These are phyloP conservation scores for Sclerotinia sclerotiorum DNA, from an alignment of 2,329 filamentous ascomycete genomes.

Conservation along the genomic window DNA sequence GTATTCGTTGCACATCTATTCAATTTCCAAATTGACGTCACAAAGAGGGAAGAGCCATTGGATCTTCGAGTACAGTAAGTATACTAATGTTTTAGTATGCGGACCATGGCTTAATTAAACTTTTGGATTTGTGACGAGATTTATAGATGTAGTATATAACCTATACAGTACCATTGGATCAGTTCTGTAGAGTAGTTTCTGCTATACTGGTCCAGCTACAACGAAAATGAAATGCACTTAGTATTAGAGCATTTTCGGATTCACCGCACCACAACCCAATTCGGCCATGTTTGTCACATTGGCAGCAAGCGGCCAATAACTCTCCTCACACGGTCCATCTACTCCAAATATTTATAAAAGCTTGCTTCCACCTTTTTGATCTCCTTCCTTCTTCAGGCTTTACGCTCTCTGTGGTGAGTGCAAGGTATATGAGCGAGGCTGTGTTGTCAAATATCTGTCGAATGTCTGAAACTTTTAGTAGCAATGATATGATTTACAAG, in stretches of 20 bases:
- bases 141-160: not conserved
- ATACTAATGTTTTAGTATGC: not conserved
- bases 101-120: not conserved
- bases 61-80: not conserved
- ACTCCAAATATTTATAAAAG: not conserved
- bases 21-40: not conserved
- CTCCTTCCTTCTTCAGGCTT: not conserved
- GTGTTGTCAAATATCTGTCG: not conserved
- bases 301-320: not conserved
- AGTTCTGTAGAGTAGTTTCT: not conserved
- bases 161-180: not conserved
- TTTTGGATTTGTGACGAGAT: no score
- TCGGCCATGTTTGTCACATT: not conserved
- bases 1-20: not conserved
- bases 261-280: not conserved
- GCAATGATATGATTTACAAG: not conserved
- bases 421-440: not conserved
- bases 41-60: not conserved
- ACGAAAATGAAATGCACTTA: not conserved
- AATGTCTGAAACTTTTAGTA: not conserved
- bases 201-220: not conserved
- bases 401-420: not conserved
- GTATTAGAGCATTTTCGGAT: not conserved
- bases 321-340: not conserved
- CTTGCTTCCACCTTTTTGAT: not conserved